Conservation (phyloP, 1,284 basidiomycete species). For the Fomitopsis pinicola region DNA sequence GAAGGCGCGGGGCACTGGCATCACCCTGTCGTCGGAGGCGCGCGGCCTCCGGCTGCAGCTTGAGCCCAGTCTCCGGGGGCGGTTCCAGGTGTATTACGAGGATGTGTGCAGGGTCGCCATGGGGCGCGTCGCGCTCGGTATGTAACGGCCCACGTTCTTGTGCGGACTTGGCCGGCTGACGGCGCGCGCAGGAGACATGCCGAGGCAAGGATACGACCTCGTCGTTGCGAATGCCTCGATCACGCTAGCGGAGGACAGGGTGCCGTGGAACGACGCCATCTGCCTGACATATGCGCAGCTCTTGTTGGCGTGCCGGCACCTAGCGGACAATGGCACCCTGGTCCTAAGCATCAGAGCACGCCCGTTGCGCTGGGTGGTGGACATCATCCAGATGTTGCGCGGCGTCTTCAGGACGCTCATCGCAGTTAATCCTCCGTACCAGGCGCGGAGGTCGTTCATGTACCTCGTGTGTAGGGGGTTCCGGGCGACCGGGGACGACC, state of each 20-base stretch:
- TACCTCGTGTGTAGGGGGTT: slow-evolving; percentile 17
- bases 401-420: slow-evolving; percentile 7
- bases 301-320: slow-evolving; percentile 1
- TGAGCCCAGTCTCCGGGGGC: neutral
- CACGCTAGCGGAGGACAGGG: neutral
- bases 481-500: slow-evolving; percentile 3
- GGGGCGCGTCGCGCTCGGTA: neutral
- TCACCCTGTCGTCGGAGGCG: slow-evolving; percentile 15
- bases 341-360: neutral
- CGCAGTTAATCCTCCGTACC: slow-evolving; percentile 6
- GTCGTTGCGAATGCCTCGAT: slow-evolving; percentile 16
- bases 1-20: slow-evolving; percentile 11
- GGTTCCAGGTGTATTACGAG: slow-evolving; percentile 7
- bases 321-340: neutral
- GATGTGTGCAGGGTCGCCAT: slow-evolving; percentile 8
- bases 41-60: slow-evolving; percentile 5
- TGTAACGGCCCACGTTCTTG: neutral
- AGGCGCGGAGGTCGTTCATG: slow-evolving; percentile 6
- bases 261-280: neutral
- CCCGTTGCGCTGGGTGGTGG: slow-evolving; percentile 4
- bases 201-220: slow-evolving; percentile 9
- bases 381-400: slow-evolving; percentile 11
- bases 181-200: neutral
- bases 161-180: neutral
- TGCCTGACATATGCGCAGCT: slow-evolving; percentile 11